Evolutionary conservation across 805 yeast genomes (phyloP), one percentile per base, ranked within the genome.

Genomic region (Metschnikowia aberdeeniae): DNA sequence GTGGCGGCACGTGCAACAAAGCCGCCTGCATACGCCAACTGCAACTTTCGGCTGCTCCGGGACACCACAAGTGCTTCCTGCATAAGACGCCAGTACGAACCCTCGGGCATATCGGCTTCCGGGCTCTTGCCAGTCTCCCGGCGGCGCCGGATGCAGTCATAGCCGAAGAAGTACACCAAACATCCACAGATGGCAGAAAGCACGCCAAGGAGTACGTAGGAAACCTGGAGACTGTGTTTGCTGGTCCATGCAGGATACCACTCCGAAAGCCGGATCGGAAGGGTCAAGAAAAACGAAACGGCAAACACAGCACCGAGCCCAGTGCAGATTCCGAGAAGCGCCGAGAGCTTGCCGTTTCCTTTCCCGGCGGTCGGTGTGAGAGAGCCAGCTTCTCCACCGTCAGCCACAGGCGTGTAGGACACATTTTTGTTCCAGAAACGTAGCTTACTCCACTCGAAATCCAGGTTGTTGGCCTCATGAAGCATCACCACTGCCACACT

Each of bases 231-330:
- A 1, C 81, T 75, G 5, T 55, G 60, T 13, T 62, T 64, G 6
- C 75, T 47, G n/a, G 61, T 42, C 13, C 49, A 48, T 9, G 22
- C 31, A 12, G 80, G 73, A 40, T 63, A 67, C 9, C 55, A 50
- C 14, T 63, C 56, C 10, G 75, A 76, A 46, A 79, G 66, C 47
- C 61, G 66, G 1, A 77, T 72, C 0, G 89, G 88, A 17, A 84
- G 61, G 11, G 87, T 76, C 17, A 84, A 60, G 34, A 80, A 72
- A 34, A 73, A 61, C 1, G 76, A 57, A 0, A 82, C 87, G 0
- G 87, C 73, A 48, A 81, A 75, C 1, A 84, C 72, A 1, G 89
- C 89, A 40, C 89, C 89, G 13, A 79, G 57, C 0, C 89, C 89
- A 13, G 85, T 72, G 40, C 75, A 66, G 12, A 80, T 60, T 1